Evolutionary conservation across 2,329 filamentous ascomycete genomes (phyloP), one percentile per base, ranked within the genome.

Genomic region (Ophiosphaerella korrae): DNA sequence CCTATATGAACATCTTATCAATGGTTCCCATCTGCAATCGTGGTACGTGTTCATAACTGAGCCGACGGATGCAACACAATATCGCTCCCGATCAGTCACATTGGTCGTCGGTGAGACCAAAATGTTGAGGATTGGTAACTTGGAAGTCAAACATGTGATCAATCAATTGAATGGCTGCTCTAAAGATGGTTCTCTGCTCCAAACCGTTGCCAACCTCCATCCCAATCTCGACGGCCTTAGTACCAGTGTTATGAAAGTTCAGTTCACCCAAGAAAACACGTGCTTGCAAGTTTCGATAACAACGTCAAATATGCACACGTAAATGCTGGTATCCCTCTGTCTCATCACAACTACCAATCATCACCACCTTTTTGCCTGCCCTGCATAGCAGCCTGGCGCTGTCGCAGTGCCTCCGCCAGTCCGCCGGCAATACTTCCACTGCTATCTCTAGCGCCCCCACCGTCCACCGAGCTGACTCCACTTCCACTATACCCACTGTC

Each of bases 401-500:
- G 75, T 55, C 78, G 74, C 63, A 81, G 58, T 21, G 79, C 79
- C 63, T 80, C 78, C 7, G 79, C 78, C 50, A 81, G 57, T 0
- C 78, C 78, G n/a, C 78, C 78, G 3, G 79, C 79, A 39, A 81
- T 72, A 52, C 74, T 75, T 34, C 73, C 71, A 51, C 71, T 66
- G 49, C 74, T 76, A 45, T 74, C 73, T 44, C 71, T 75, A 9
- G 74, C 67, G 4, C 46, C 46, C 5, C 73, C 72, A 23, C 65
- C 64, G 48, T 74, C 73, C 16, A 67, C 64, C 18, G 62, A 67
- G 31, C 71, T 74, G 3, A 72, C 72, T 49, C 66, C 72, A 45
- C 68, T 74, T 3, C 74, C 76, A 34, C 73, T 74, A 53, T 80
- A 80, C 13, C 77, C 78, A 47, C 75, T 78, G 57, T 97, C 92